Conservation (phyloP, 1,139 yeast species). For the Saccharomyces pastorianus region DNA sequence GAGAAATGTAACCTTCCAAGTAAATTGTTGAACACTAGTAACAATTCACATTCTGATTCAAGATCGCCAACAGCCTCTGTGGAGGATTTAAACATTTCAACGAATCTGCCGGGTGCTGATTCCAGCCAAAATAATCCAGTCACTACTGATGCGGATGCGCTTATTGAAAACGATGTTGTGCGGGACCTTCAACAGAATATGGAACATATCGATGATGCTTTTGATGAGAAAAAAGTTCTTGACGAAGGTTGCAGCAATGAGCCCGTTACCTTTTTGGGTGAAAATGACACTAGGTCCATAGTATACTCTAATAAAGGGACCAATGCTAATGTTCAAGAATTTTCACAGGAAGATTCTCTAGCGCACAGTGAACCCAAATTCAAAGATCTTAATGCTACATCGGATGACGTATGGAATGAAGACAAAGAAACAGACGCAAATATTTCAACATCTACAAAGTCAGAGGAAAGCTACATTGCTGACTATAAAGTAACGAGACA, state of each 20-base stretch:
- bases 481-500: neutral
- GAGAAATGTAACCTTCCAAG: neutral
- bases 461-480: neutral
- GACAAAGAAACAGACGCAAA: neutral
- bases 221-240: neutral
- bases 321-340: neutral
- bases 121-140: neutral
- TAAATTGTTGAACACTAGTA: neutral
- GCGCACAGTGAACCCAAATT: neutral
- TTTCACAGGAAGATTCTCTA: neutral
- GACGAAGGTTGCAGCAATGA: neutral
- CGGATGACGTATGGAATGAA: neutral
- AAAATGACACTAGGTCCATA: neutral
- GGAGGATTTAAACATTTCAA: neutral
- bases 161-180: neutral
- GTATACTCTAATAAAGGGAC: neutral
- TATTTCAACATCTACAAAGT: neutral
- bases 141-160: neutral
- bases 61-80: neutral
- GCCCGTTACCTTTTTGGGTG: neutral
- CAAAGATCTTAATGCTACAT: neutral
- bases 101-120: neutral
- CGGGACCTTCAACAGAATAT: neutral
- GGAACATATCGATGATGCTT: neutral
- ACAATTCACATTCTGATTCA: neutral